Percentiles rank a stretch among this genome's conserved stretches.
Evolutionary conservation across 176 grass and related monocot genomes (phyloP).

Genomic region (Typha latifolia): DNA sequence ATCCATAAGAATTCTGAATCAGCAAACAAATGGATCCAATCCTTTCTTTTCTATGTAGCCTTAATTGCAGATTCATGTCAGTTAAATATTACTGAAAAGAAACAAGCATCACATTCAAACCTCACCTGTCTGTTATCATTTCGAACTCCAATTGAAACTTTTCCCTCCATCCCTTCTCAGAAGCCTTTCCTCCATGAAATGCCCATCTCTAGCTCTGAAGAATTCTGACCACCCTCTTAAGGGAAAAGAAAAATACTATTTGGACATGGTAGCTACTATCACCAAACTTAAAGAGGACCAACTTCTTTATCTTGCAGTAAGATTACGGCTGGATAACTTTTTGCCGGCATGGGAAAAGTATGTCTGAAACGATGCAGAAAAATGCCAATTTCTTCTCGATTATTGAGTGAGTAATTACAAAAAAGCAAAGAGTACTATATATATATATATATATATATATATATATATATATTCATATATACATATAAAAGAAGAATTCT

Average conservation of each 20-base stretch:
- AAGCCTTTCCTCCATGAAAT: background rate
- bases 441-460: too few species aligned
- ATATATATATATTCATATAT: background rate
- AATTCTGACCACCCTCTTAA: background rate
- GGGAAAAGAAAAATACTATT: background rate
- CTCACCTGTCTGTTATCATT: conserved; percentile 17
- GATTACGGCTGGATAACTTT: background rate
- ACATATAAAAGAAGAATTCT: background rate
- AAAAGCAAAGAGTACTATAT: too few species aligned
- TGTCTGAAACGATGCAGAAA: background rate
- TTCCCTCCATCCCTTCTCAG: conserved; percentile 18
- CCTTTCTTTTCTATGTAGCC: too few species aligned
- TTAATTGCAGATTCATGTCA: background rate
- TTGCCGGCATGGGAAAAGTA: background rate
- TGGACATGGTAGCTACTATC: background rate
- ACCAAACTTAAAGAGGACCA: background rate
- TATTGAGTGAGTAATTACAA: too few species aligned
- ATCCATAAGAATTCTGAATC: background rate
- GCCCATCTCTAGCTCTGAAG: background rate
- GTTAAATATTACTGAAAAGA: conserved; percentile 7
- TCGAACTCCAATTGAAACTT: conserved; percentile 23
- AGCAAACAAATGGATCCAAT: background rate
- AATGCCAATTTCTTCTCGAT: too few species aligned
- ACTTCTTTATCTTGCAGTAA: background rate
- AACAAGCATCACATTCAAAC: conserved; percentile 24